Percentiles rank a stretch among this genome's conserved stretches.
These are phyloP conservation scores for Pseudocercospora musae DNA, from an alignment of 2,329 filamentous ascomycete genomes.

Conservation along the genomic window DNA sequence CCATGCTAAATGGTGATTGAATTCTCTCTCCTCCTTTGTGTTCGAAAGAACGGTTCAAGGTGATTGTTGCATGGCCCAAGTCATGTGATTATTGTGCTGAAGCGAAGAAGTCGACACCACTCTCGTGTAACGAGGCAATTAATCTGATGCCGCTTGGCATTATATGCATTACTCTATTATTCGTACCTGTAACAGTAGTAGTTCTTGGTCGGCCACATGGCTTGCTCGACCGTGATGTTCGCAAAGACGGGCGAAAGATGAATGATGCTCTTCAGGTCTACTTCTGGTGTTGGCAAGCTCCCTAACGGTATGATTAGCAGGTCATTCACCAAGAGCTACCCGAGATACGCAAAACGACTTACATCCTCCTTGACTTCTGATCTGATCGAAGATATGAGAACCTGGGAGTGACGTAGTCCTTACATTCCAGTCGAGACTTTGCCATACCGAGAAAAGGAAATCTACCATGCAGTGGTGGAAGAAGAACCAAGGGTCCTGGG, in stretches of 20 bases:
- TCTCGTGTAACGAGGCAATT: background rate
- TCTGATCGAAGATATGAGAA: slow-evolving; percentile 5
- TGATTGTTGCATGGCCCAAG: background rate
- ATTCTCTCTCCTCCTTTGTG: background rate
- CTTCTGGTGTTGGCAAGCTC: slow-evolving; percentile 2
- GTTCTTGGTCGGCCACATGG: slow-evolving; percentile 16
- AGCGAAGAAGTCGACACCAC: background rate
- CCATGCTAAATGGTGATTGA: background rate
- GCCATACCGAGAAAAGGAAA: slow-evolving; percentile 47
- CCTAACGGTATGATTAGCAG: background rate
- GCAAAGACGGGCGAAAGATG: slow-evolving; percentile 10
- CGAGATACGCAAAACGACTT: background rate
- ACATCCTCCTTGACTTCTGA: slow-evolving; percentile 4
- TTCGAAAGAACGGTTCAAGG: background rate
- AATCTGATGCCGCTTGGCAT: background rate
- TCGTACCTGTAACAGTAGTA: slow-evolving; percentile 19
- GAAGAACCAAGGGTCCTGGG: slow-evolving; percentile 47
- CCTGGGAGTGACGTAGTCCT: slow-evolving; percentile 11
- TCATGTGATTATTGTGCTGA: background rate
- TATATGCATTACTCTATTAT: background rate
- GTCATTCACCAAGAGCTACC: background rate
- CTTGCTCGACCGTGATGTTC: slow-evolving; percentile 11
- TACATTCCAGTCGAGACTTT: slow-evolving; percentile 37
- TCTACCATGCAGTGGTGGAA: slow-evolving; percentile 48
- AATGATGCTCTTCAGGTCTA: slow-evolving; percentile 11